phyloP scores from a whole-genome alignment of 495 filamentous ascomycete species.

The Xylaria longipes region DNA sequence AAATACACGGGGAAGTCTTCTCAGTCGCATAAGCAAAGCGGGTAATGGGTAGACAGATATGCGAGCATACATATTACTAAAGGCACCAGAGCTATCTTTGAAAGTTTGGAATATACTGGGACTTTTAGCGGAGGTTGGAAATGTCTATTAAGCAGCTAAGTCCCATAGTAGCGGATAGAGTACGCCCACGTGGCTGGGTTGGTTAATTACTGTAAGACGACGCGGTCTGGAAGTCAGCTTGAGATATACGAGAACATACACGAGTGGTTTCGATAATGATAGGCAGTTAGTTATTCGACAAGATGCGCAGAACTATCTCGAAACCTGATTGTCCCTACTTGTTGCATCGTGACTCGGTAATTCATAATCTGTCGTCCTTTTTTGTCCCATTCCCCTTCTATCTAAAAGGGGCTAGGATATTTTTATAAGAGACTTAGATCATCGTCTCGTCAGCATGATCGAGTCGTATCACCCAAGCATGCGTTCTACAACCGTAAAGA shows the following conservation, averaged over 20 bases:
- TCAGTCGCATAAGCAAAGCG: background rate
- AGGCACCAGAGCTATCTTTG: background rate
- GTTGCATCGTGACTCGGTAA: background rate
- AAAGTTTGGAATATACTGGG: background rate
- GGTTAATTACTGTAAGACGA: too few species aligned
- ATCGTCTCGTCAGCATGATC: background rate
- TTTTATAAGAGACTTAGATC: background rate
- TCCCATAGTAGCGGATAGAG: background rate
- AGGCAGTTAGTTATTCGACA: background rate
- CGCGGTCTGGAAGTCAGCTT: too few species aligned
- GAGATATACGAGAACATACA: background rate
- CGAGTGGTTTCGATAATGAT: background rate
- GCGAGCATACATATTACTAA: background rate
- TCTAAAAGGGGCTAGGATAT: background rate
- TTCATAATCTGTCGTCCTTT: background rate
- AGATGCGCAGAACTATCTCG: background rate
- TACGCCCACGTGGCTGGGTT: background rate
- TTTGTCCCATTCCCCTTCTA: background rate
- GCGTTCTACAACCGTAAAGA: background rate
- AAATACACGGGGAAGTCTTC: background rate
- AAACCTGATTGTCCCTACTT: background rate
- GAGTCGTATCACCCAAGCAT: background rate
- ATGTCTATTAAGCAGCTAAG: background rate
- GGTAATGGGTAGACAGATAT: background rate
- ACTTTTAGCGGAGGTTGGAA: background rate